Percentiles rank a stretch among this genome's conserved stretches.
These are phyloP conservation scores for Coniochaeta sp. DNA, from an alignment of 2,329 filamentous ascomycete species.

Conservation along the genomic window DNA sequence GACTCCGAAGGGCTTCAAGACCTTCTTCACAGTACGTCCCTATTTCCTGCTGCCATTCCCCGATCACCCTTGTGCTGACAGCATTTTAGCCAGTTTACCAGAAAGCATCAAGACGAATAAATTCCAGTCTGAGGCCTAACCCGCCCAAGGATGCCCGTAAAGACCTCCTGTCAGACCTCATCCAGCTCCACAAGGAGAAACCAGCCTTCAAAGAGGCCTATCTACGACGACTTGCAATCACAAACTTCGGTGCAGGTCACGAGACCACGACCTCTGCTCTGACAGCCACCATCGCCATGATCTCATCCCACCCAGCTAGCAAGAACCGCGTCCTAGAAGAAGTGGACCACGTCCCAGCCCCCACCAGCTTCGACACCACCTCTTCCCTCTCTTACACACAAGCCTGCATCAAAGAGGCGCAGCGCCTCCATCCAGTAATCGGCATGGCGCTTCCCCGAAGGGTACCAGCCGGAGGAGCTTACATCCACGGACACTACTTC, in stretches of 20 bases:
- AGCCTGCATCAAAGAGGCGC: conserved; percentile 43
- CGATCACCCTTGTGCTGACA: too few species aligned
- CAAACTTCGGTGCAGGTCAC: conserved; percentile 49
- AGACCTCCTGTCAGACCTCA: conserved; percentile 40
- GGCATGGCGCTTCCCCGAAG: conserved; percentile 43
- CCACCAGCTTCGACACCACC: conserved; percentile 17
- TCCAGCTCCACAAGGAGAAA: conserved; percentile 35
- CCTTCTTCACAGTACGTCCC: conserved; percentile 40
- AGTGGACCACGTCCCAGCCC: conserved; percentile 10
- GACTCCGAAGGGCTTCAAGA: conserved; percentile 34
- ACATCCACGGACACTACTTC: conserved; percentile 30
- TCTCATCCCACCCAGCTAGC: conserved; percentile 29
- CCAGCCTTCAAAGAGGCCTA: conserved; percentile 40
- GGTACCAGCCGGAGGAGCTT: conserved; percentile 29
- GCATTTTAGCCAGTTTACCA: conserved; percentile 19
- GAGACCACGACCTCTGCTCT: conserved; percentile 47
- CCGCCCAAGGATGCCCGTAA: conserved; percentile 17
- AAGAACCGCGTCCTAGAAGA: conserved; percentile 24
- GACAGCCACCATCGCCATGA: conserved; percentile 39
- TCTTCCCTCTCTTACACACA: conserved; percentile 26
- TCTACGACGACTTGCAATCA: conserved; percentile 43
- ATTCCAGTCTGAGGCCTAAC: conserved; percentile 9
- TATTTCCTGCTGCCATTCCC: not conserved
- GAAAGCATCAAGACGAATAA: conserved; percentile 16
- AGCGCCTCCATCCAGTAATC: conserved; percentile 43